phyloP scores from a whole-genome alignment of 306 rosid genomes.

The Vigna unguiculata region DNA sequence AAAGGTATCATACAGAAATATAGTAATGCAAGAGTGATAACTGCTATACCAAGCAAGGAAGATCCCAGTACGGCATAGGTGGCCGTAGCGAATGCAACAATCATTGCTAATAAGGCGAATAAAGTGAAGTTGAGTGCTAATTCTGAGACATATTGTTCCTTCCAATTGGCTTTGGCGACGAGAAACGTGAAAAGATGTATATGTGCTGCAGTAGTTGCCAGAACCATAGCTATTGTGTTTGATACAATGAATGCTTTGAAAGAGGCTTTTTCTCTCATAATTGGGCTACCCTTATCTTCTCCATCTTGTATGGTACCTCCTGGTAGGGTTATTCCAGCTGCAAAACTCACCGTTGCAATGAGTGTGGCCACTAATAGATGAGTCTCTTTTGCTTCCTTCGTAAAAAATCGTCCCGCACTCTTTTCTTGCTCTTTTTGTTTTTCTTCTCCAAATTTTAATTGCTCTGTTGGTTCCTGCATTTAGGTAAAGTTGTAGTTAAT shows the following conservation, averaged over 20 bases:
- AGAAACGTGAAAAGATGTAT: not conserved
- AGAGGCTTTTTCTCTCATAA: not conserved
- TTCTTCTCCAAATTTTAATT: not conserved
- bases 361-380: conserved; percentile 33
- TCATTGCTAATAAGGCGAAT: not conserved
- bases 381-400: not conserved
- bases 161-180: not conserved
- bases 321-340: conserved; percentile 32
- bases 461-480: not conserved
- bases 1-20: no score
- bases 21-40: no score
- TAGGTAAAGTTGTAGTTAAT: not conserved
- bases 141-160: not conserved
- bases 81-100: conserved; percentile 15
- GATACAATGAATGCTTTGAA: conserved; percentile 36
- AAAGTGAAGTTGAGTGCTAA: not conserved
- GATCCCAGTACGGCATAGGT: conserved; percentile 4
- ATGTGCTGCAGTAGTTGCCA: not conserved
- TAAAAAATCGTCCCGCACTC: not conserved
- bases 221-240: conserved; percentile 14
- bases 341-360: conserved; percentile 33
- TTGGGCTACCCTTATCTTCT: not conserved
- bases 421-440: not conserved
- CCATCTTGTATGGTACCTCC: conserved; percentile 17
- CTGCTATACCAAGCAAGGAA: not conserved